These are phyloP conservation scores for Leccinellum rugosiceps DNA, from an alignment of 768 basidiomycete species.

Conservation along the genomic window DNA sequence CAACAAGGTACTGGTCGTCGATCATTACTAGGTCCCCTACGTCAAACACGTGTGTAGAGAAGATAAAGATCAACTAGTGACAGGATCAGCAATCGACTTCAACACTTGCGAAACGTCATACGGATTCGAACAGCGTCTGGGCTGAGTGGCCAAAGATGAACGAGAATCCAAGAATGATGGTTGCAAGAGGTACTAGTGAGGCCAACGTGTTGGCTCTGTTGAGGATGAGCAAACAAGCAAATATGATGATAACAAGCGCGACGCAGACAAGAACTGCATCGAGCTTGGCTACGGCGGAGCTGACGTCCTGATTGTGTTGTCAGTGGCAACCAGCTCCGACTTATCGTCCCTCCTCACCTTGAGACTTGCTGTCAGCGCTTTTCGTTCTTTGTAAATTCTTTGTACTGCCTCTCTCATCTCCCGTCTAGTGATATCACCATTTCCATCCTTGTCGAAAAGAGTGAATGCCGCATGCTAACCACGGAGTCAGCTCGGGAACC, in stretches of 20 bases:
- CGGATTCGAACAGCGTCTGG: constrained; percentile 74
- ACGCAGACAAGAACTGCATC: constrained; percentile 68
- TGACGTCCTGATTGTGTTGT: constrained; percentile 51
- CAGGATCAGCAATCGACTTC: not conserved
- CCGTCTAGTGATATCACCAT: constrained; percentile 71
- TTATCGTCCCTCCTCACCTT: constrained; percentile 43
- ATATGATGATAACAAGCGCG: constrained; percentile 57
- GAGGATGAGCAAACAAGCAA: constrained; percentile 75
- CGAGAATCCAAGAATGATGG: constrained; percentile 78
- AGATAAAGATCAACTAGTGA: constrained; percentile 73
- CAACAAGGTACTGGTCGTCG: constrained; percentile 46
- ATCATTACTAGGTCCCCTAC: constrained; percentile 83
- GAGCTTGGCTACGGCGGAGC: constrained; percentile 71
- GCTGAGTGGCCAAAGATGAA: constrained; percentile 86
- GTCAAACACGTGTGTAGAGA: constrained; percentile 83
- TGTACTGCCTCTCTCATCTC: constrained; percentile 86
- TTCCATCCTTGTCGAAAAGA: constrained; percentile 78
- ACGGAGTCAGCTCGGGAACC: not conserved
- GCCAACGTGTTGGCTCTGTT: constrained; percentile 60
- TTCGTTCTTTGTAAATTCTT: constrained; percentile 75
- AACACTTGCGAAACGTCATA: constrained; percentile 29
- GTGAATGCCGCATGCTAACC: constrained; percentile 62
- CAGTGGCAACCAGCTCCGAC: not conserved
- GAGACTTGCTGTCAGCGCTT: constrained; percentile 63
- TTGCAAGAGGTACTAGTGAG: constrained; percentile 76